Evolutionary conservation across 371 early-diverging fungal genomes (phyloP), one percentile per base, ranked within the genome.

Genomic region (Mortierella sp.): DNA sequence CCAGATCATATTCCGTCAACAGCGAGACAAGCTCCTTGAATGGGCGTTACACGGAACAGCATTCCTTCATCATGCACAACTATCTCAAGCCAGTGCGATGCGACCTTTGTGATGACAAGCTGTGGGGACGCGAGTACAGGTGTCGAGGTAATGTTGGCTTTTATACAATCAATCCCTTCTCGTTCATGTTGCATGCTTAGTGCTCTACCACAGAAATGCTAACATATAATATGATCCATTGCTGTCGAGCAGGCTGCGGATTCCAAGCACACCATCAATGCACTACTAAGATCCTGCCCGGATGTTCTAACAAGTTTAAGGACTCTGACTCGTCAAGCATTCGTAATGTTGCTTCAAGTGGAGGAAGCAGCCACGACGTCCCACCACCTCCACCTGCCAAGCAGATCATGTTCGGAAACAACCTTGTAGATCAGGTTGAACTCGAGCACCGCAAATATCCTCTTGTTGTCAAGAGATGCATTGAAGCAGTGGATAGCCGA

Each of bases 21-120:
- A 76, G 78, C 53, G 78, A 76, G 39, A 68, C 71, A 10, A 43
- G 57, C 41, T 73, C 67, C 16, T 54, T 76, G 55, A 69, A 69
- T 28, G 78, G 70, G 13, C 62, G 67, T 18, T 41, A 28, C 18
- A 61, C 64, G 24, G 84, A 84, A 42, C 63, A 84, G 24, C 94
- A 94, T 65, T 64, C 78, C 1, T 91, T 94, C 62, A 80, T 83
- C 31, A 81, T 82, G 10, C 85, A 89, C 38, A 73, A 87, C 10
- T 93, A 88, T 58, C 42, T 91, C 31, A 82, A 89, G 28, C 90
- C 94, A 5, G 79, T 86, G 27, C 90, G 90, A 24, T 95, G 97
- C 64, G 94, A 94, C 55, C 82, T 82, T 38, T 96, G 97, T 61
- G 82, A 84, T 24, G 96, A 96, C 43, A 92, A 93, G 58, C 84